Evolutionary conservation across 805 yeast genomes (phyloP), one percentile per base, ranked within the genome.

Genomic region (Phaffomyces thermotolerans): DNA sequence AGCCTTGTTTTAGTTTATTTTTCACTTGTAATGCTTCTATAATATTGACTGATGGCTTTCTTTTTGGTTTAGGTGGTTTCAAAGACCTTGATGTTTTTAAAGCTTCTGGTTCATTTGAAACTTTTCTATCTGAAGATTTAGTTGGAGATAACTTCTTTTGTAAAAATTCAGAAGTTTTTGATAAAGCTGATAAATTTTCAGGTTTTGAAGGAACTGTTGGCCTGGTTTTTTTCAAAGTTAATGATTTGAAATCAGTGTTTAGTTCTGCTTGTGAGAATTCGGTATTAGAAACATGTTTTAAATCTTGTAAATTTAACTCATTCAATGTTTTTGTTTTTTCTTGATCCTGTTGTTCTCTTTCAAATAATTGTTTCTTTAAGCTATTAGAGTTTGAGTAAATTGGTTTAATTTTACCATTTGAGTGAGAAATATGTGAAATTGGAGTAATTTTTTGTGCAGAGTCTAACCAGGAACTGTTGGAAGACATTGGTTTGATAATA

Each of bases 361-460:
- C 29, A 9, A 13, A 27, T 5, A 27, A 10, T 27, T 27, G 24
- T 24, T 43, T 43, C 13, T 50, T 31, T 3, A 34, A 35, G 23
- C 62, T 63, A 56, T 56, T 59, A 53, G 63, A 47, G 52, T 63
- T 48, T 20, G 64, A 58, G 51, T 58, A 56, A 32, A 51, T 43
- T 27, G 29, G 14, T 27, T 27, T 27, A 10, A 27, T 12, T 13
- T 27, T 27, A 3, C 13, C 10, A 37, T 52, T 50, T 47, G 50
- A 33, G 51, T 57, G 55, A 62, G 68, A 51, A 54, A 45, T 59
- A 38, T 39, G 32, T 44, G 51, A 25, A 8, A 32, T 9, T 14
- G 37, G 37, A 8, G 39, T 29, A 23, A 36, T 35, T 17, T 35
- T 43, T 24, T 43, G 36, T 3, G 57, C 58, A 14, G 60, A 56